Evolutionary conservation across 2,329 filamentous ascomycete species (phyloP).

Genomic region (Akanthomyces uredinophilus): DNA sequence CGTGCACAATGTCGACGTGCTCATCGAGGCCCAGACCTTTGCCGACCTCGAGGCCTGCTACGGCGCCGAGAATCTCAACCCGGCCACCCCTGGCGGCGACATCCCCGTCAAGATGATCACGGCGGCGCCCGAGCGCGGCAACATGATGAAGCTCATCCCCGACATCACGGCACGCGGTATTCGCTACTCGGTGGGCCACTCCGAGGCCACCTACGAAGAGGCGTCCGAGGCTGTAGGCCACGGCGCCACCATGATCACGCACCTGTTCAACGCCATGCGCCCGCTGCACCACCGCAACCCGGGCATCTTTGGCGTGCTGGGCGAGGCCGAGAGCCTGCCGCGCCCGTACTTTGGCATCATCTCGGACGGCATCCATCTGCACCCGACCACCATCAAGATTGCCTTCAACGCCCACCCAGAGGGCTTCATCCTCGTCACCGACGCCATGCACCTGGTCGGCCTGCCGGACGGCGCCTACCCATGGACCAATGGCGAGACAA

Average conservation of each 20-base stretch:
- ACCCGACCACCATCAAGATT: conserved; percentile 83
- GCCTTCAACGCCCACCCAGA: conserved; percentile 81
- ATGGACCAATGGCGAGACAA: conserved; percentile 70
- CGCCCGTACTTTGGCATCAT: conserved; percentile 86
- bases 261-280: conserved; percentile 91
- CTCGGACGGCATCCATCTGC: conserved; percentile 83
- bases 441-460: conserved; percentile 84
- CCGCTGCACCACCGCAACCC: conserved; percentile 88
- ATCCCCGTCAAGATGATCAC: conserved; percentile 72
- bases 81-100: conserved; percentile 29
- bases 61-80: conserved; percentile 60
- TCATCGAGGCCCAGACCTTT: conserved; percentile 60
- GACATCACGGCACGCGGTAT: conserved; percentile 62
- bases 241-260: conserved; percentile 84
- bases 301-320: conserved; percentile 81
- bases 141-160: conserved; percentile 64
- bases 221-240: conserved; percentile 65
- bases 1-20: conserved; percentile 71
- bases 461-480: conserved; percentile 78
- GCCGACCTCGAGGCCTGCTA: conserved; percentile 67
- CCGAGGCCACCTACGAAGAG: conserved; percentile 80
- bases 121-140: conserved; percentile 73
- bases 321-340: conserved; percentile 52
- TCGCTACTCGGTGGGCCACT: conserved; percentile 77
- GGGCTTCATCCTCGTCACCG: conserved; percentile 84